phyloP scores from a whole-genome alignment of 2,329 filamentous ascomycete species.

The Diaporthe humulicola region DNA sequence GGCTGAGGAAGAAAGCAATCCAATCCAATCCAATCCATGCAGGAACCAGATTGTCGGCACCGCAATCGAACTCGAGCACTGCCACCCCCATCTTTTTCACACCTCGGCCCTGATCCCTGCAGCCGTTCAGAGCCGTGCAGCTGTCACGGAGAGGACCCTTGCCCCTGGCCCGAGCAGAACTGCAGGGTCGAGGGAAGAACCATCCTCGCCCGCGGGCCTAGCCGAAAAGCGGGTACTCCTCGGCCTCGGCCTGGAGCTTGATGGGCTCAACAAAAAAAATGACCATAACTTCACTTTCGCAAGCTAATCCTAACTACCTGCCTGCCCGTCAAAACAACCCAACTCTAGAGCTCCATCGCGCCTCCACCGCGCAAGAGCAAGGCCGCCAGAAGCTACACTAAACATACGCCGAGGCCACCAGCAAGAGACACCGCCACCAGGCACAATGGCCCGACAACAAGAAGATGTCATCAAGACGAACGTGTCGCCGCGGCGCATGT shows the following conservation, averaged over 20 bases:
- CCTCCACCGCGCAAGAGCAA: background rate
- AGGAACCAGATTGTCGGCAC: slow-evolving; percentile 29
- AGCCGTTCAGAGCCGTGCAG: background rate
- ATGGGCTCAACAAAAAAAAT: slow-evolving; percentile 32
- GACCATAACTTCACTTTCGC: background rate
- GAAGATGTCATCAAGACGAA: slow-evolving; percentile 42
- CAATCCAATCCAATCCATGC: slow-evolving; percentile 21
- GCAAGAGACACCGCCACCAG: background rate
- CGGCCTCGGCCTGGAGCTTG: background rate
- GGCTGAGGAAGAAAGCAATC: slow-evolving; percentile 36
- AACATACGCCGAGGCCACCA: background rate
- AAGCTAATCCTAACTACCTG: background rate
- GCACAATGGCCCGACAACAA: slow-evolving; percentile 43
- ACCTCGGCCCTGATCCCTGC: slow-evolving; percentile 34
- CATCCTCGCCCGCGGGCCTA: slow-evolving; percentile 15
- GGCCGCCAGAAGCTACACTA: background rate
- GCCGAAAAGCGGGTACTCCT: slow-evolving; percentile 9
- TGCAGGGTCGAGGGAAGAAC: background rate
- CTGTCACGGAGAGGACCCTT: background rate
- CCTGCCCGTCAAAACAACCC: background rate
- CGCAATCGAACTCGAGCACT: slow-evolving; percentile 28
- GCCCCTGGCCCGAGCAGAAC: background rate
- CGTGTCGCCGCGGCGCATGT: slow-evolving; percentile 45
- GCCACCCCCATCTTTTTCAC: slow-evolving; percentile 37
- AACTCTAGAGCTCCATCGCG: background rate